phyloP scores from a whole-genome alignment of 148 eudicot species.

The Camellia granthamiana region DNA sequence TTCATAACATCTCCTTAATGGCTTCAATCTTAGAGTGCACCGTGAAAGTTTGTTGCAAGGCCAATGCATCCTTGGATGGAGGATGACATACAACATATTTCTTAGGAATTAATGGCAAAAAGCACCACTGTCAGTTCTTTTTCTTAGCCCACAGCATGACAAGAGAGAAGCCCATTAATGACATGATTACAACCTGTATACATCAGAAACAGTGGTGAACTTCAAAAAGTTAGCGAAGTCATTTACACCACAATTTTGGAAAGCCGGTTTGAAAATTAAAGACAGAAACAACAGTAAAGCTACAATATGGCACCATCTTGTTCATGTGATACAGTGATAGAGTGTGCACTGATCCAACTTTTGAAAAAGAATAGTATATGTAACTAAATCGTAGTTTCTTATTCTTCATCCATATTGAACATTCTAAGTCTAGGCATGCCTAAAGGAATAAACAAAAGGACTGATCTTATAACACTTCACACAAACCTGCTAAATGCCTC shows the following conservation, averaged over 20 bases:
- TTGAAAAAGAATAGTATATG: no score
- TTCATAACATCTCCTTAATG: no score
- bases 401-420: no score
- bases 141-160: constrained; percentile 81
- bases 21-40: neutral
- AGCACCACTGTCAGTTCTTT: constrained; percentile 20
- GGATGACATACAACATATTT: neutral
- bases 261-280: neutral
- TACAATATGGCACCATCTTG: neutral
- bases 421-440: neutral
- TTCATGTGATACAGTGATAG: neutral
- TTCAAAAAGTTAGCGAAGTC: neutral
- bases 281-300: neutral
- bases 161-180: constrained; percentile 88
- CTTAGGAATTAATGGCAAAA: neutral
- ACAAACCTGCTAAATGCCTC: neutral
- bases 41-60: neutral
- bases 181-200: constrained; percentile 83
- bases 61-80: neutral
- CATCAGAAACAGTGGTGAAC: neutral
- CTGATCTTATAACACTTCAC: neutral
- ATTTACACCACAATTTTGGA: neutral
- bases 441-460: neutral
- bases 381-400: no score
- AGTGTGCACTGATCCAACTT: no score